These are phyloP conservation scores for Aspergillus panamensis DNA, from an alignment of 495 filamentous ascomycete species.

Conservation along the genomic window DNA sequence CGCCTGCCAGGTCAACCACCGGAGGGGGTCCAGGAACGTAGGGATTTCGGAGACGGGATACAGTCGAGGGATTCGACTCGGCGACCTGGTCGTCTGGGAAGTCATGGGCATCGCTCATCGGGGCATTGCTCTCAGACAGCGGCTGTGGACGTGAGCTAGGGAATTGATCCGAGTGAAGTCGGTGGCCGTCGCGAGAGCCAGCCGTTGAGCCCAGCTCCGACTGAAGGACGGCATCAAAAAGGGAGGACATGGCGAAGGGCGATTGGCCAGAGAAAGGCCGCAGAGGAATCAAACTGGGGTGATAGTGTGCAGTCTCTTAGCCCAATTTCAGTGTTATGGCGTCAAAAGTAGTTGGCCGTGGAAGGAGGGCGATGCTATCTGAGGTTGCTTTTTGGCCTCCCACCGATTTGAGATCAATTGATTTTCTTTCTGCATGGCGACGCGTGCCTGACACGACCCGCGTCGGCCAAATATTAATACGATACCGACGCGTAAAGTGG, in stretches of 20 bases:
- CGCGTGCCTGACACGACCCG: conserved; percentile 37
- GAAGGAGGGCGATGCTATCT: background rate
- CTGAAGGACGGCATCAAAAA: conserved; percentile 50
- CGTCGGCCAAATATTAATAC: conserved; percentile 25
- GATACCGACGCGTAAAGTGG: conserved; percentile 39
- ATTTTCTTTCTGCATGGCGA: conserved; percentile 14
- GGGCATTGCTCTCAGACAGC: conserved; percentile 52
- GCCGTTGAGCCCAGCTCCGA: conserved; percentile 47
- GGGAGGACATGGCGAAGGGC: conserved; percentile 46
- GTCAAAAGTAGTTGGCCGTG: background rate
- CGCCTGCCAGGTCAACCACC: conserved; percentile 83
- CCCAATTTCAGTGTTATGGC: background rate
- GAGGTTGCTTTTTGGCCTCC: background rate
- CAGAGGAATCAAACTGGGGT: background rate
- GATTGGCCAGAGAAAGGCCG: conserved; percentile 26
- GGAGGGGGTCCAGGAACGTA: conserved; percentile 66
- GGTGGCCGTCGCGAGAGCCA: conserved; percentile 30
- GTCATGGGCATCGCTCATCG: conserved; percentile 50
- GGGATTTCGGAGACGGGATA: conserved; percentile 56
- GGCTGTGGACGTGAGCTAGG: conserved; percentile 44
- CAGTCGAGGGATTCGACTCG: conserved; percentile 49
- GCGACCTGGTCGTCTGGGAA: conserved; percentile 63
- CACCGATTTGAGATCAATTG: background rate
- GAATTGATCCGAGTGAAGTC: conserved; percentile 39
- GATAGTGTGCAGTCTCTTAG: background rate